A percentile compares a stretch with the other conserved stretches of the same genome.
phyloP scores from a whole-genome alignment of 495 filamentous ascomycete genomes.

The Xylaria curta region DNA sequence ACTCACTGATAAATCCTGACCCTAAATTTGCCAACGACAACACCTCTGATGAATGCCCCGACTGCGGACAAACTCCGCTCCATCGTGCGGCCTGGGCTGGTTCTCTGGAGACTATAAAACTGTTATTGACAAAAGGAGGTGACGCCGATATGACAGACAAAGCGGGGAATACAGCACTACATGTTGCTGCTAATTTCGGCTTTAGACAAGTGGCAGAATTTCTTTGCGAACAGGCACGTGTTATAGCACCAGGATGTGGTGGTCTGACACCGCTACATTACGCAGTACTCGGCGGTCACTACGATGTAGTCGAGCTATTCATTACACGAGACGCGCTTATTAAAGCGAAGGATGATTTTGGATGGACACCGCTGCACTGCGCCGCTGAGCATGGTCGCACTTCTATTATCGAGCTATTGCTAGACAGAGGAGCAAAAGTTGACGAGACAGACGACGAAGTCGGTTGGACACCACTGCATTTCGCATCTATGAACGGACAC shows the following conservation, averaged over 20 bases:
- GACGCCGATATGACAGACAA: neutral
- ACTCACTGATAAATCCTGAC: neutral
- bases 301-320: neutral
- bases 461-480: conserved; percentile 5
- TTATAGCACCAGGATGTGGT: neutral
- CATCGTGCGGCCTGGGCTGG: conserved; percentile 4
- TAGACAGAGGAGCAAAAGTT: neutral
- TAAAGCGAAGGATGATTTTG: neutral
- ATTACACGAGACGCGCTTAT: neutral
- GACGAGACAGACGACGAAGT: neutral
- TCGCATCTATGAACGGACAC: conserved; percentile 3
- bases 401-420: neutral
- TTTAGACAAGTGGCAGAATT: neutral
- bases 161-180: neutral
- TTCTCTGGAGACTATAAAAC: neutral
- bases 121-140: neutral
- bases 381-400: neutral
- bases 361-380: conserved; percentile 3
- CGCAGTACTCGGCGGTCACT: neutral
- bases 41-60: neutral
- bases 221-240: neutral
- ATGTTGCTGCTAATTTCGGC: neutral
- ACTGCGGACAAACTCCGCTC: neutral
- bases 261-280: conserved; percentile 8
- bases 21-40: neutral